phyloP scores from a whole-genome alignment of 768 basidiomycete species.

The Lepiota subincarnata region DNA sequence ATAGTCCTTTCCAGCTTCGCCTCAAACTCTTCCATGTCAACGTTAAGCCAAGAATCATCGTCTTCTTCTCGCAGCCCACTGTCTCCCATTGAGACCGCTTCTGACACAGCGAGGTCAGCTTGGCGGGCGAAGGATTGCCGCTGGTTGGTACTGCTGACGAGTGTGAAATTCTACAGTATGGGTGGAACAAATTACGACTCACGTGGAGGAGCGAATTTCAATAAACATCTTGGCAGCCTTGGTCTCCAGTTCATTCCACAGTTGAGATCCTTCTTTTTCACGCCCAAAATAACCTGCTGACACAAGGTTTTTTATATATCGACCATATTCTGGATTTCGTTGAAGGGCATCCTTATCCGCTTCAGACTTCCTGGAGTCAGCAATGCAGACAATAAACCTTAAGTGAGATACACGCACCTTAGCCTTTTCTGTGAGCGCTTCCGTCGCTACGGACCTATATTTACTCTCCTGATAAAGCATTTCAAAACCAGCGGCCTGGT shows the following conservation, averaged over 20 bases:
- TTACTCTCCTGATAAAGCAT: constrained; percentile 91
- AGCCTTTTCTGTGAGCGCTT: constrained; percentile 34
- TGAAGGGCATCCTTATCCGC: constrained; percentile 66
- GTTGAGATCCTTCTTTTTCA: constrained; percentile 71
- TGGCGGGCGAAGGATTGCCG: constrained; percentile 74
- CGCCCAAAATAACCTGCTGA: constrained; percentile 72
- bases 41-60: constrained; percentile 85
- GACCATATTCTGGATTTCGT: constrained; percentile 60
- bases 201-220: constrained; percentile 63
- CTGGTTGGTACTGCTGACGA: constrained; percentile 43
- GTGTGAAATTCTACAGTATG: background rate
- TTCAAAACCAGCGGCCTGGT: constrained; percentile 90
- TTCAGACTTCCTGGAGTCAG: constrained; percentile 39
- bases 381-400: background rate
- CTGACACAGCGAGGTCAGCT: constrained; percentile 61
- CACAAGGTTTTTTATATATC: constrained; percentile 65
- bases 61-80: constrained; percentile 39
- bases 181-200: constrained; percentile 22
- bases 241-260: constrained; percentile 71
- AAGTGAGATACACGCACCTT: constrained; percentile 38
- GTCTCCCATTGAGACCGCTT: constrained; percentile 28
- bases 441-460: constrained; percentile 40
- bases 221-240: constrained; percentile 69
- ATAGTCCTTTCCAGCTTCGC: constrained; percentile 53
- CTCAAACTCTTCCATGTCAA: constrained; percentile 76